phyloP scores from a whole-genome alignment of 495 filamentous ascomycete genomes.

The Penicillium canariense region DNA sequence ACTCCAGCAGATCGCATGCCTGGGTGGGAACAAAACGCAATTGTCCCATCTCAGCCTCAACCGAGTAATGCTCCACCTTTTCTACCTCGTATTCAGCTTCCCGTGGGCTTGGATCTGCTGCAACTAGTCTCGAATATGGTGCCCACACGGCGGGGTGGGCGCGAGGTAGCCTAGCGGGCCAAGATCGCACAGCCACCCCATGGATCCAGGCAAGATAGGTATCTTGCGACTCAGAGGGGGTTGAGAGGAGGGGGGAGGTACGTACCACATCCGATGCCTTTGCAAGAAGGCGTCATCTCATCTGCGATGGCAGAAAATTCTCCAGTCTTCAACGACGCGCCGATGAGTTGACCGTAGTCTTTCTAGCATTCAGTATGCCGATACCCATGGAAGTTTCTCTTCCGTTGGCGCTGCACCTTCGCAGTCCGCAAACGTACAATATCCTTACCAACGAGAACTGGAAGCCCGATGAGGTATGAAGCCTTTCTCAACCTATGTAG shows the following conservation, averaged over 20 bases:
- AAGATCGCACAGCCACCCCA: background rate
- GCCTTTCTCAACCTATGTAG: background rate
- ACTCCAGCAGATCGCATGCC: background rate
- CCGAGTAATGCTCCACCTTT: background rate
- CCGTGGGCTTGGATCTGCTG: background rate
- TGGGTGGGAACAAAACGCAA: background rate
- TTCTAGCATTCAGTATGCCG: background rate
- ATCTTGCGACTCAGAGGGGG: too few relatives aligned
- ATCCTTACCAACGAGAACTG: background rate
- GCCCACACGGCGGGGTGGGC: background rate
- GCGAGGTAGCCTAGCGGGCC: background rate
- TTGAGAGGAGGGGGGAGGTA: too few relatives aligned
- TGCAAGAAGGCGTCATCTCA: too few relatives aligned
- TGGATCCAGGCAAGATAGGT: too few relatives aligned
- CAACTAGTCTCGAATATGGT: background rate
- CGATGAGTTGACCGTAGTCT: background rate
- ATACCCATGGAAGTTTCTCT: background rate
- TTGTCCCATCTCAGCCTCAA: background rate
- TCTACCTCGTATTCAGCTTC: background rate
- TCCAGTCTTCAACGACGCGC: too few relatives aligned
- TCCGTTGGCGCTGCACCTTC: slow-evolving; percentile 1
- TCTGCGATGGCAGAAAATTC: too few relatives aligned
- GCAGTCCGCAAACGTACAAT: slow-evolving; percentile 1
- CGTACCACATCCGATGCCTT: too few relatives aligned
- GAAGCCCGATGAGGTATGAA: slow-evolving; percentile 3